Base-by-base conservation (phyloP, 192 early-diverging fungal genomes). In the Coemansia biformis region DNA sequence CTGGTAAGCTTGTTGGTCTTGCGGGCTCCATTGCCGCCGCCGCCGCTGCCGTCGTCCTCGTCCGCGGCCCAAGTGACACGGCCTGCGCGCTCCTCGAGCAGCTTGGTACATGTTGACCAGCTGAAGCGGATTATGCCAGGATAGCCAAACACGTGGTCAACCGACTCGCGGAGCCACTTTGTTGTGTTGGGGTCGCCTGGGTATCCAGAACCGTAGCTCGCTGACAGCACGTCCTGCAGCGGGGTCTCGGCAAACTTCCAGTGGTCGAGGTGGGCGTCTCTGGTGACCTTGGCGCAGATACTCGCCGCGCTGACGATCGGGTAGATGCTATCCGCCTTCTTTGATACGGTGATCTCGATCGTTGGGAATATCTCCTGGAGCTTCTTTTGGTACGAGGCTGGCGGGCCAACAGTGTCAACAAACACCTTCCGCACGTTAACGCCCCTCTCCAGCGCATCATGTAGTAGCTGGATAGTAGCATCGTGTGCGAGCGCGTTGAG, bases 381-480 rank as follows among this genome's bases (percentile, higher is more conserved):
- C 33, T 93, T 91, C 11, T 26, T 70, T 34, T 92, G 83, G 59
- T 99, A 98, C n/a, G 81, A 59, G 33, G 77, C 79, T 5, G 94
- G 87, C 2, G 90, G 88, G 0, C 96, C 96, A 17, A 99, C 94
- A 0, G 96, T 96, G 65, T 99, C 96, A 3, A 99, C 80, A 67
- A 84, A 97, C 30, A 98, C 82, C 72, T 84, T 44, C n/a, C 23
- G 24, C 9, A 99, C 43, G 10, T 82, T 78, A 2, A 95, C 72
- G 4, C 82, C 84, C 9, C 63, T 59, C 12, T 61, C 71, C 8
- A 95, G 42, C 0, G 81, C 78, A 5, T 82, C 71, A 5, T 71
- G 59, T 29, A 99, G 88, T 8, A 99, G 64, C 42, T 80, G 66
- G 14, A 96, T 92, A 0, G 96, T 99, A 1, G 92, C 86, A 38